phyloP scores from a whole-genome alignment of 176 grass and related monocot genomes.

The Musa itinerans region DNA sequence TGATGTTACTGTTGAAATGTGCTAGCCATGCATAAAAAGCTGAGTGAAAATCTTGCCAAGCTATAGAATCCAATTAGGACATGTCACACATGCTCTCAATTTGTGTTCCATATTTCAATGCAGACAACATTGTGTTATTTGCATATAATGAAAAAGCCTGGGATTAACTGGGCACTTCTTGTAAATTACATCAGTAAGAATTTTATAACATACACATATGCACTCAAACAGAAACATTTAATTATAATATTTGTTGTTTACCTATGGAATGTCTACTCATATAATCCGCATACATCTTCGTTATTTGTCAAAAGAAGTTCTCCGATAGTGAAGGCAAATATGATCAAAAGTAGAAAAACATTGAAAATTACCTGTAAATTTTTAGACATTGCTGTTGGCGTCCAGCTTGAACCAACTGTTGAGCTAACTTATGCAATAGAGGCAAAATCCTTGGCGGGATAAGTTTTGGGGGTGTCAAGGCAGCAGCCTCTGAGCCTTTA shows the following conservation, averaged over 20 bases:
- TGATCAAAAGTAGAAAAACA: not conserved
- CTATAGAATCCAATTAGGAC: not conserved
- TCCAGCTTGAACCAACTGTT: constrained; percentile 83
- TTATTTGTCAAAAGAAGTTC: not conserved
- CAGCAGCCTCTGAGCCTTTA: constrained; percentile 41
- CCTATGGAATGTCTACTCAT: no score
- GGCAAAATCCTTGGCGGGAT: constrained; percentile 78
- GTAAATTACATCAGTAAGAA: not conserved
- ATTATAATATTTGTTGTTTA: no score
- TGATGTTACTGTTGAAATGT: not conserved
- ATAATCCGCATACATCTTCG: not conserved
- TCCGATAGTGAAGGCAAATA: not conserved
- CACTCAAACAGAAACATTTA: no score
- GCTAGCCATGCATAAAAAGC: not conserved
- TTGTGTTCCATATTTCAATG: not conserved
- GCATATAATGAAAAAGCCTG: not conserved
- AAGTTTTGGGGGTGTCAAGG: constrained; percentile 71
- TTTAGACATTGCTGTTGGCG: constrained; percentile 69
- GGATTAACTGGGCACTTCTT: not conserved
- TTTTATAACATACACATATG: no score
- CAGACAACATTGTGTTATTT: not conserved
- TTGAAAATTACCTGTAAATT: constrained; percentile 64
- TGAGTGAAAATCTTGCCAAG: not conserved
- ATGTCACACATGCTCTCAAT: not conserved
- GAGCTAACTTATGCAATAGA: constrained; percentile 79